Conservation (phyloP, 1,284 basidiomycete genomes). For the Xerocomus amazonicus region DNA sequence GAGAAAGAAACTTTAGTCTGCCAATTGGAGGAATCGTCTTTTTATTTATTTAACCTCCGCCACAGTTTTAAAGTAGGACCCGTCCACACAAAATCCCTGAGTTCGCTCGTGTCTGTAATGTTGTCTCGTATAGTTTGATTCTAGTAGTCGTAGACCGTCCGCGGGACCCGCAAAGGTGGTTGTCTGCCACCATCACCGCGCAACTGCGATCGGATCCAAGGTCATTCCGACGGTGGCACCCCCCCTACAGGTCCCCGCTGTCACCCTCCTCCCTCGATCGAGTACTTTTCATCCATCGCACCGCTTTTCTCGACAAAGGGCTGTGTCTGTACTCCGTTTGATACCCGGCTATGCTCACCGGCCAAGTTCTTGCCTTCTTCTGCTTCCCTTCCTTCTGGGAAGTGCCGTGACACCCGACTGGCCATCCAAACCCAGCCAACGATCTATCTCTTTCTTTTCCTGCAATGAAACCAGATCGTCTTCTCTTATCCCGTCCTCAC, state of each 20-base stretch:
- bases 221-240: background rate
- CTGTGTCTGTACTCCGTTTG: background rate
- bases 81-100: too few species aligned
- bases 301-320: background rate
- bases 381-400: background rate
- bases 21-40: constrained; percentile 17
- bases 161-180: background rate
- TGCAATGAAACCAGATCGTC: background rate
- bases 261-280: constrained; percentile 1
- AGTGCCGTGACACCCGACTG: too few species aligned
- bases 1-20: constrained; percentile 29
- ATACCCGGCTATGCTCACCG: background rate
- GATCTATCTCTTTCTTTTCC: background rate
- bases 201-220: background rate
- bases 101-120: too few species aligned
- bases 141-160: too few species aligned
- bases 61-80: background rate
- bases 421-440: background rate
- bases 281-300: background rate
- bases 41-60: constrained; percentile 34
- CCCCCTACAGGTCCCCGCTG: background rate
- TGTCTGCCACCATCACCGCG: background rate
- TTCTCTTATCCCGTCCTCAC: background rate
- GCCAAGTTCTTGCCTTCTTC: background rate
- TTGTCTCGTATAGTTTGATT: too few species aligned